These are phyloP conservation scores for Syzygium jambos DNA, from an alignment of 345 rosid genomes.

Conservation along the genomic window DNA sequence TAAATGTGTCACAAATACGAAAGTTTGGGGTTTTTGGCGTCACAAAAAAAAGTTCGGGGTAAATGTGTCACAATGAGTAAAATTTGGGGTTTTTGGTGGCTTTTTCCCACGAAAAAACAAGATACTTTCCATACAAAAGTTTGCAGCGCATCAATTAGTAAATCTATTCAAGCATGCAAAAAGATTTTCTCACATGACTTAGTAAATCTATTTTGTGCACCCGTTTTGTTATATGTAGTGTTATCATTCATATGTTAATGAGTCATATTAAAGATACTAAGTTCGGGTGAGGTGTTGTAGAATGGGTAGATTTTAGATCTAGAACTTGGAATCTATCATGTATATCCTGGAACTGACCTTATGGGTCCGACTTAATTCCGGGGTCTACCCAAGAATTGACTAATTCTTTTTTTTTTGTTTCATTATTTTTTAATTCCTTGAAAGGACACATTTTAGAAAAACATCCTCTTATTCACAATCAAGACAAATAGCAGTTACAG, in stretches of 20 bases:
- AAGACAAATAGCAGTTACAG: neutral
- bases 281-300: neutral
- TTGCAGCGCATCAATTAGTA: neutral
- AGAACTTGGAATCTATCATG: fast-evolving
- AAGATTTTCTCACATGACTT: neutral
- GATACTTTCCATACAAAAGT: neutral
- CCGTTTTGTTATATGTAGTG: neutral
- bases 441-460: neutral
- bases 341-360: neutral
- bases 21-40: too few species aligned
- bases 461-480: neutral
- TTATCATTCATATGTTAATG: neutral
- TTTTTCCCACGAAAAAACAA: fast-evolving
- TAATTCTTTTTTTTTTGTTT: fast-evolving
- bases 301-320: neutral
- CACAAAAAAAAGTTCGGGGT: too few species aligned
- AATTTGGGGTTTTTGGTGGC: too few species aligned
- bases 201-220: neutral
- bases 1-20: too few species aligned
- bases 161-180: neutral
- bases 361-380: fast-evolving
- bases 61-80: too few species aligned
- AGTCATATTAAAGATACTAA: neutral
- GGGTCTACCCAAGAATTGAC: fast-evolving
- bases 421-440: neutral